Evolutionary conservation across 1,284 basidiomycete species (phyloP).

Genomic region (Apiotrichum porosum): DNA sequence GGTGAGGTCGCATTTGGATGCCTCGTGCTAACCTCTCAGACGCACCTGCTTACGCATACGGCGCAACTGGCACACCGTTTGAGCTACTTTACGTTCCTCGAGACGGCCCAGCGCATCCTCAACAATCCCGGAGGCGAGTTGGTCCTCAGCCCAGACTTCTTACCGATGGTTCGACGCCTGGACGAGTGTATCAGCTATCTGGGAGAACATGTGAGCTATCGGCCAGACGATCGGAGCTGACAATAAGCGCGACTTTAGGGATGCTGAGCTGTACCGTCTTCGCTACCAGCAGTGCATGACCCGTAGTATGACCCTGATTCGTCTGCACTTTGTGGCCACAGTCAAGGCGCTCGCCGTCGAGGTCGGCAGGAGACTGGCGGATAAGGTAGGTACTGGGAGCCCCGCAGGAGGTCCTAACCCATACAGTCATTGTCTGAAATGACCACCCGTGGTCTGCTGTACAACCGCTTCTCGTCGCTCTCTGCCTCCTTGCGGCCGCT

Average conservation of each 20-base stretch:
- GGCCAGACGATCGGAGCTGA: neutral
- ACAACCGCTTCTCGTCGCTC: conserved; percentile 74
- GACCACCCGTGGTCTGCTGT: conserved; percentile 76
- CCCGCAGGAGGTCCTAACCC: conserved; percentile 2
- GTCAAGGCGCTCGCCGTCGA: conserved; percentile 69
- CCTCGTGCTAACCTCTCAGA: conserved; percentile 51
- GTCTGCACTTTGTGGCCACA: conserved; percentile 84
- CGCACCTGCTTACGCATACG: conserved; percentile 63
- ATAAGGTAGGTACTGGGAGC: conserved; percentile 55
- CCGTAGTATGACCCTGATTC: conserved; percentile 90
- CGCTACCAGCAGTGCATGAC: conserved; percentile 95
- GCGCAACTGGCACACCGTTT: conserved; percentile 72
- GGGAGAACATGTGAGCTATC: conserved; percentile 67
- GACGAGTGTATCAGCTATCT: conserved; percentile 88
- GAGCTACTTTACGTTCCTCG: conserved; percentile 87
- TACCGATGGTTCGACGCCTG: conserved; percentile 88
- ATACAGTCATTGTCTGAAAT: conserved; percentile 72
- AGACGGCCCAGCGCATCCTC: conserved; percentile 80
- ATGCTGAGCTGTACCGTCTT: conserved; percentile 83
- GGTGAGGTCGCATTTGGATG: conserved; percentile 52
- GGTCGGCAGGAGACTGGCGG: conserved; percentile 64
- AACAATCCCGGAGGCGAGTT: conserved; percentile 87
- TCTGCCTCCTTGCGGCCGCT: conserved; percentile 68
- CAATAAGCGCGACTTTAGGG: conserved; percentile 72
- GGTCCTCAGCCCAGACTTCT: conserved; percentile 78